These are phyloP conservation scores for Cylindrotheca closterium DNA, from an alignment of 108 stramenopile genomes.

Conservation along the genomic window DNA sequence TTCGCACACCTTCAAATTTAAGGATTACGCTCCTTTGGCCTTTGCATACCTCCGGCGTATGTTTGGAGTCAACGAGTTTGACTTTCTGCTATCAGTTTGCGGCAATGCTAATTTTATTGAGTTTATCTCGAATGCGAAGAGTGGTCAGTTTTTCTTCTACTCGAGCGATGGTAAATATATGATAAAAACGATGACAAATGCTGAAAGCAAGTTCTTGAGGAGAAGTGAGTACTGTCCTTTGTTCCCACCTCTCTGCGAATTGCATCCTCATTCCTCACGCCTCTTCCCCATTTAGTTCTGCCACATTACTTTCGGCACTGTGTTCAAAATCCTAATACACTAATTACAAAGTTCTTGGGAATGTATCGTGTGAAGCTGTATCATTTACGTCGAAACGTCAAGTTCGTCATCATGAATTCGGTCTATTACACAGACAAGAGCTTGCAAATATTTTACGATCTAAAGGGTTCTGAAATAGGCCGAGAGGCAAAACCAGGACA, in stretches of 20 bases:
- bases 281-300: constrained; percentile 40
- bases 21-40: constrained; percentile 91
- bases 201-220: constrained; percentile 94
- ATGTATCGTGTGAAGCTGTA: constrained; percentile 98
- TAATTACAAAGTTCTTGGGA: constrained; percentile 93
- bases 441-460: constrained; percentile 87
- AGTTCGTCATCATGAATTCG: constrained; percentile 94
- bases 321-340: constrained; percentile 88
- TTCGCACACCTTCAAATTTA: constrained; percentile 98
- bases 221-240: constrained; percentile 47
- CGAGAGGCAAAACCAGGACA: constrained; percentile 79
- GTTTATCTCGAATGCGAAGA: constrained; percentile 98
- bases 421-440: constrained; percentile 88
- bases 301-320: constrained; percentile 97
- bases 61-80: constrained; percentile 91
- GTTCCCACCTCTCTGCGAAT: neutral
- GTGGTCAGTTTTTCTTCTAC: constrained; percentile 99
- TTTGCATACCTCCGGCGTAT: constrained; percentile 88
- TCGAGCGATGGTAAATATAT: constrained; percentile 97
- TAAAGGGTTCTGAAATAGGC: constrained; percentile 89
- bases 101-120: constrained; percentile 98
- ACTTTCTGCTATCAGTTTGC: constrained; percentile 92
- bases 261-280: constrained; percentile 8
- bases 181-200: constrained; percentile 98
- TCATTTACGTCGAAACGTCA: constrained; percentile 88